Conservation (phyloP, 345 rosid genomes). For the Microcos paniculata region DNA sequence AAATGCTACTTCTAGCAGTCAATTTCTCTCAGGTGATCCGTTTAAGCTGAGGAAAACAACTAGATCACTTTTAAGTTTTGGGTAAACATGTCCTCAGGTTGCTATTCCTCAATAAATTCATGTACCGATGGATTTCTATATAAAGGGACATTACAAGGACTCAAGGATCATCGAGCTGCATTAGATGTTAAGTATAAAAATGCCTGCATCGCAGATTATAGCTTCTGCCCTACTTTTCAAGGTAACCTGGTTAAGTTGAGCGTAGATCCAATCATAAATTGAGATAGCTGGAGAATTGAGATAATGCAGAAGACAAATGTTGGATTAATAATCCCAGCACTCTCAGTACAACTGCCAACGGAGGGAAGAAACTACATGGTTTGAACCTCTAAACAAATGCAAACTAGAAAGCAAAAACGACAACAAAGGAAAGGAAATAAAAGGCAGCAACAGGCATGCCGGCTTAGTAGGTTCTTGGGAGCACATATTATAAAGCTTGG, state of each 20-base stretch:
- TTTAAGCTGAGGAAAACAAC: background rate
- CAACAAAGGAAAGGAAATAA: conserved; percentile 28
- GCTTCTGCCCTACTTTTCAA: conserved; percentile 4
- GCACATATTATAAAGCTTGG: conserved; percentile 56
- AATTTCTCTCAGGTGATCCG: background rate
- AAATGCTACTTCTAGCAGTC: background rate
- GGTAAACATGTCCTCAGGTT: no score
- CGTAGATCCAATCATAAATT: conserved; percentile 11
- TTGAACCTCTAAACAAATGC: conserved; percentile 18
- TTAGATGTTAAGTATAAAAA: conserved; percentile 2
- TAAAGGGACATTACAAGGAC: background rate
- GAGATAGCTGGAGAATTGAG: conserved; percentile 8
- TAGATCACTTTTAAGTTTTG: background rate
- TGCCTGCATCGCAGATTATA: conserved; percentile 17
- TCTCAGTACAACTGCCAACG: conserved; percentile 33
- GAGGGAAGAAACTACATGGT: conserved; percentile 38
- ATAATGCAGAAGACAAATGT: conserved; percentile 3
- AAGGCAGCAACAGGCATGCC: conserved; percentile 44
- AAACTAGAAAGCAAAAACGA: conserved; percentile 20
- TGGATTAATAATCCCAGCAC: conserved; percentile 12
- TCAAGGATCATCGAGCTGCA: background rate
- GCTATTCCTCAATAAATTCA: background rate
- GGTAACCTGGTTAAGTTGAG: conserved; percentile 12
- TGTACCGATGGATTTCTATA: conserved; percentile 10
- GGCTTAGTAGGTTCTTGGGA: conserved; percentile 59